Evolutionary conservation across 2,329 filamentous ascomycete species (phyloP), one percentile per base, ranked within the genome.

Genomic region (Rutstroemia sydowiana): DNA sequence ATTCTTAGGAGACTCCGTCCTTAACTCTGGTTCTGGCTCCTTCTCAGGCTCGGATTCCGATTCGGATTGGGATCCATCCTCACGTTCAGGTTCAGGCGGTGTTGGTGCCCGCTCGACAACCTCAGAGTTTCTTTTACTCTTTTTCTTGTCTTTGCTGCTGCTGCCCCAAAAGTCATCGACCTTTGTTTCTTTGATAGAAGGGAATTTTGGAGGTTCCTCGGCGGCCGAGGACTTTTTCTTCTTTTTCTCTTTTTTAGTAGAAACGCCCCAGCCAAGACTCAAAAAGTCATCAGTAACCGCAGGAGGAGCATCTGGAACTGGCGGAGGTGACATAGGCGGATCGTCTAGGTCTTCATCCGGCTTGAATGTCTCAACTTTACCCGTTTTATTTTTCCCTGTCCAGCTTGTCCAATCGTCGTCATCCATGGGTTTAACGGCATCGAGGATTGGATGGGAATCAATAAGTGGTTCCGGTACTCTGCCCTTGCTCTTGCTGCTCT

Each of bases 171-270:
- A 55, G 11, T 43, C 43, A 26, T 74, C 72, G 14, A 66, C 66
- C 52, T 72, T 72, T 2, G 74, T 71, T 59, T 78, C 75, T 52
- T 77, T 73, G 7, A 77, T 68, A 21, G 75, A 72, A 40, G 73
- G 39, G 71, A 18, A 7, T n/a, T 18, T 39, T 18, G n/a, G 20
- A 39, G 36, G n/a, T 18, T n/a, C 16, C 47, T 70, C 71, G 57
- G 71, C 73, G 52, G 75, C 73, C 57, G 73, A 72, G 49, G 70
- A 67, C 53, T 63, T 66, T 51, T 74, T 77, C 40, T 80, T 80
- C 62, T 77, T 76, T 67, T 79, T 79, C 36, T 66, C 63, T 45
- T 65, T 65, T 45, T 62, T 65, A 2, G 57, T 58, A 28, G 59
- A 45, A 3, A 51, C 54, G n/a, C 63, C 62, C 58, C 62, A 67